Evolutionary conservation across 2,329 filamentous ascomycete species (phyloP), one percentile per base, ranked within the genome.

Genomic region (Phialemoniopsis sp.): DNA sequence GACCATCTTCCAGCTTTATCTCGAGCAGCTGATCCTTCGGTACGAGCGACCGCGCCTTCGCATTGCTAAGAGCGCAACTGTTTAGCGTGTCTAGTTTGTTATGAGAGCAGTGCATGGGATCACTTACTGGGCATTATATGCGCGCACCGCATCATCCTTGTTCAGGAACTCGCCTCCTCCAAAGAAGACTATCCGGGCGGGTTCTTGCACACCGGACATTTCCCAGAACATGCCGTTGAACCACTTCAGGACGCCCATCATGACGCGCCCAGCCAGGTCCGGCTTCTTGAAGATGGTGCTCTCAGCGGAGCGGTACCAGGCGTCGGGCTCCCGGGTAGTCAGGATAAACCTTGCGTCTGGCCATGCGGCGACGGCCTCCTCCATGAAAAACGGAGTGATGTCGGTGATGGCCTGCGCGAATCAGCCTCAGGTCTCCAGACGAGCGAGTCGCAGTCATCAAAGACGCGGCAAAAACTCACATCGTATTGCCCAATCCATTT

Each of bases 291-390:
- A 26, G 21, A 26, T 26, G 21, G 21, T 26, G 10, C 32, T 36
- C 32, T 32, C 14, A 14, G 29, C 2, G 8, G 56, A 60, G 31
- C 45, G 50, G 8, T 46, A 50, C 61, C 62, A 64, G 32, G 55
- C 57, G n/a, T 58, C 54, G 6, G 56, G 53, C 16, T 59, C 47
- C 14, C 62, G 54, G 39, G 63, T 56, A 8, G 52, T 57, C 12
- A 64, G 48, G 18, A 64, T 54, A 38, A 64, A 65, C 38, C 58
- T 61, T 29, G 59, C 58, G 17, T 62, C 49, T 0, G 61, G 59
- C 33, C 36, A 62, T 5, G 50, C 47, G 12, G 53, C 48, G 6
- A 61, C 19, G 18, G 43, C 32, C 18, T 54, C 56, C 10, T 46
- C 52, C 5, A 59, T 44, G 44, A 64, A 55, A 39, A 58, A 54